Percentiles rank a stretch among this genome's conserved stretches.
These are phyloP conservation scores for Colletotrichum cereale DNA, from an alignment of 2,329 filamentous ascomycete genomes.

Conservation along the genomic window DNA sequence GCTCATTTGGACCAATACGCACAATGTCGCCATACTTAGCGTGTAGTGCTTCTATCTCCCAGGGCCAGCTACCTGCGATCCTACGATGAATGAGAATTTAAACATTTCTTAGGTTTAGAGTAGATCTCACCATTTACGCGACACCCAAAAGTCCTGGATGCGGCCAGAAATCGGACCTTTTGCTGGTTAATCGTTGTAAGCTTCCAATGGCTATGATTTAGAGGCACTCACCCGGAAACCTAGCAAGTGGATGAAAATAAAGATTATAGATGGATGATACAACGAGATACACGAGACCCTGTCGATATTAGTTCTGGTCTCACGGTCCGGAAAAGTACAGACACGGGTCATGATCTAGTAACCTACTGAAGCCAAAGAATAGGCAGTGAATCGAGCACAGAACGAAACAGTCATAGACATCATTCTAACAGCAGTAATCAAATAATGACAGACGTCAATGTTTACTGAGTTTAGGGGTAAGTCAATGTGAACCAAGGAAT, in stretches of 20 bases:
- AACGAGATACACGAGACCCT: conserved; percentile 4
- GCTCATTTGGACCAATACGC: conserved; percentile 59
- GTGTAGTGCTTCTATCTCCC: conserved; percentile 23
- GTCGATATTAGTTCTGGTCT: not conserved
- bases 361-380: not conserved
- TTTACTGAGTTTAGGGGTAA: not conserved
- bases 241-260: conserved; percentile 12
- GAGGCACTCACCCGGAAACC: conserved; percentile 17
- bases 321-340: not conserved
- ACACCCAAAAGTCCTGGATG: conserved; percentile 23
- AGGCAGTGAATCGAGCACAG: not conserved
- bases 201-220: not conserved
- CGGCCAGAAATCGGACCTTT: conserved; percentile 15
- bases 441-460: not conserved
- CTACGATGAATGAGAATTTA: not conserved
- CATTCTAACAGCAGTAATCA: not conserved
- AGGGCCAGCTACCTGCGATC: conserved; percentile 22
- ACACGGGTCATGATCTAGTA: not conserved
- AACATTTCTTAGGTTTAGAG: not conserved
- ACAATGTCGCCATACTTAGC: conserved; percentile 51
- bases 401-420: not conserved
- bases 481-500: not conserved
- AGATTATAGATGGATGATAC: conserved; percentile 19
- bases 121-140: not conserved
- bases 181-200: not conserved